Percentiles rank a stretch among this genome's conserved stretches.
Conservation (phyloP, 768 basidiomycete species). For the Kwoniella pini region DNA sequence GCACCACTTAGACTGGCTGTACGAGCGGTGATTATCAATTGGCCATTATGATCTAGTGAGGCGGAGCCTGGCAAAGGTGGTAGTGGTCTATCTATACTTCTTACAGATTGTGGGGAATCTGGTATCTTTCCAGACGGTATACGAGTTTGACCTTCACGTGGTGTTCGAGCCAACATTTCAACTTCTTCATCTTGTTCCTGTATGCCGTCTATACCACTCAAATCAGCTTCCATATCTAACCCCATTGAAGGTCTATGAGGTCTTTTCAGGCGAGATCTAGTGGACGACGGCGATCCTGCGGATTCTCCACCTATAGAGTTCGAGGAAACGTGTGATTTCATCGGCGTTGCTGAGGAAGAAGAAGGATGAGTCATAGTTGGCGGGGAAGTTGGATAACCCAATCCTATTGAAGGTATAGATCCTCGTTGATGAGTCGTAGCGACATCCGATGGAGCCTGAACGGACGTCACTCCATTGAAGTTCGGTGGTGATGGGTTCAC, state of each 20-base stretch:
- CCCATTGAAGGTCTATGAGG: slow-evolving; percentile 20
- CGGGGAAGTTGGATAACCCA: slow-evolving; percentile 30
- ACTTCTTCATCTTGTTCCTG: slow-evolving; percentile 18
- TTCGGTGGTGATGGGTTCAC: not conserved
- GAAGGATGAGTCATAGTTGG: slow-evolving; percentile 8
- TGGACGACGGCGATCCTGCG: slow-evolving; percentile 8
- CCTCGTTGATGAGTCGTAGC: not conserved
- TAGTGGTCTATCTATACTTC: slow-evolving; percentile 17
- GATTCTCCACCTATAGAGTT: not conserved
- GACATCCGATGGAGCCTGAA: not conserved
- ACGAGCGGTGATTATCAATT: slow-evolving; percentile 10
- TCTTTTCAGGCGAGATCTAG: slow-evolving; percentile 12
- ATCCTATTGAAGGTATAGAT: slow-evolving; percentile 20
- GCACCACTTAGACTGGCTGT: slow-evolving; percentile 24
- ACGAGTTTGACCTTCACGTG: slow-evolving; percentile 4
- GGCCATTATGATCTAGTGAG: slow-evolving; percentile 7
- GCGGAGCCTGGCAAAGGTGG: slow-evolving; percentile 31
- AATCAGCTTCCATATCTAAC: slow-evolving; percentile 31
- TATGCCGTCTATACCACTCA: slow-evolving; percentile 28
- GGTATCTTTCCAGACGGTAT: slow-evolving; percentile 2
- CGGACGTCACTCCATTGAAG: not conserved
- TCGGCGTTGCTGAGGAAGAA: slow-evolving; percentile 1
- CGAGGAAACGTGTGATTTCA: not conserved
- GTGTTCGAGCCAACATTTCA: slow-evolving; percentile 31
- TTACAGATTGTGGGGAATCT: slow-evolving; percentile 8